Conservation (phyloP, 2,329 filamentous ascomycete species). For the Fusarium sp. region DNA sequence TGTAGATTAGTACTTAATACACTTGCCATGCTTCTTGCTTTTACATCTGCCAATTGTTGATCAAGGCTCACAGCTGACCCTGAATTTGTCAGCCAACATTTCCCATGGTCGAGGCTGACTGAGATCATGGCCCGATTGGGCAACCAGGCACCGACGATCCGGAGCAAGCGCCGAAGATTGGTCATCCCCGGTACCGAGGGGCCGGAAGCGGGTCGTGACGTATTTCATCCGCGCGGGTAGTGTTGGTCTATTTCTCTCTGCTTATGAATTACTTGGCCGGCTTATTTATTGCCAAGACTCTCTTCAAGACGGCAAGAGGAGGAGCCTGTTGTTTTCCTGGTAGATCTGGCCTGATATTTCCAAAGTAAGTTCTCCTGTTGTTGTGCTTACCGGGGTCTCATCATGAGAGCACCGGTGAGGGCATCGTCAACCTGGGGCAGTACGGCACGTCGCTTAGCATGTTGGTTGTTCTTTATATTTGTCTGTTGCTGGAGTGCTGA, state of each 20-base stretch:
- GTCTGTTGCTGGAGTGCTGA: conserved; percentile 34
- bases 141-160: background rate
- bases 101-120: background rate
- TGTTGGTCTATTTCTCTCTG: too few species aligned
- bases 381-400: background rate
- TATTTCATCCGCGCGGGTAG: background rate
- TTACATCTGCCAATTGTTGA: background rate
- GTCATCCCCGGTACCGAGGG: conserved; percentile 1
- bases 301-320: too few species aligned
- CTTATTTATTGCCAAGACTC: background rate
- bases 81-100: background rate
- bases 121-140: background rate
- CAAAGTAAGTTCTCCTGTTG: background rate
- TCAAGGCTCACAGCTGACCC: too few species aligned
- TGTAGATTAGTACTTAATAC: conserved; percentile 8
- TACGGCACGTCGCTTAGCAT: conserved; percentile 25
- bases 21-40: background rate
- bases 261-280: background rate
- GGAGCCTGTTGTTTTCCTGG: too few species aligned
- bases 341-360: background rate
- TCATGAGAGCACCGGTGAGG: conserved; percentile 20
- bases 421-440: conserved; percentile 5
- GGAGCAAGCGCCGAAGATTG: conserved; percentile 2
- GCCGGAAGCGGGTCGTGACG: conserved; percentile 25
- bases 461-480: conserved; percentile 37